Base-by-base conservation (phyloP, 1,284 basidiomycete genomes). In the Coniferiporia sulphurascens region DNA sequence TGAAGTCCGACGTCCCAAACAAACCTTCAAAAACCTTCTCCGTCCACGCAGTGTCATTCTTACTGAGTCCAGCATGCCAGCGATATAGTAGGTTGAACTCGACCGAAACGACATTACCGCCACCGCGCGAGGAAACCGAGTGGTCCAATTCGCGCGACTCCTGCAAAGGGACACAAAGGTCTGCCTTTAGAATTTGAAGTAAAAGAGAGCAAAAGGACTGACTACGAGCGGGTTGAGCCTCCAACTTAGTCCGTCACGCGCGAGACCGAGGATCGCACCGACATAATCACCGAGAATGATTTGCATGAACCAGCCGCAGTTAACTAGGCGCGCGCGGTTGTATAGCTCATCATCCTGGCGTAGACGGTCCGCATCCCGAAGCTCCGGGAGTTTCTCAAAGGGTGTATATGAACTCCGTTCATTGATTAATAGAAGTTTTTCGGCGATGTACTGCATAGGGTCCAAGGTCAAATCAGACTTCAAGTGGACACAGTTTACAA, bases 31-130 rank as follows among this genome's bases (percentile, higher is more conserved):
- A 84, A 13, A 73, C 54, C 1, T 72, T 63, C 57, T 82, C 76
- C 1, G 82, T 80, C 88, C 87, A 91, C 38, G 72, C 50, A 0
- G 79, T 78, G 68, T 93, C 89, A 51, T 78, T 61, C 61, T 77
- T 63, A 2, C 85, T 87, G 8, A 87, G 70, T 0, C 85, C 78
- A 10, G 87, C 76, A 67, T 93, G 90, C 90, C 89, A 92, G 17
- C 88, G 81, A 72, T 92, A 93, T 56, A 93, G 72, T 63, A 87
- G 86, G 68, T 93, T 91, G 77, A 92, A 92, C 86, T 90, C 59
- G 0, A 61, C 6, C 35, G 57, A 55, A 84, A 59, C 61, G 27
- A 64, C 58, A 62, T 72, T 72, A 7, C 71, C 71, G 13, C 62
- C 55, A 0, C 69, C 70, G n/a, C 69, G 63, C 1, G 62, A 60